Evolutionary conservation across 257 asterid genomes (phyloP).

Genomic region (Solanum sitiens): DNA sequence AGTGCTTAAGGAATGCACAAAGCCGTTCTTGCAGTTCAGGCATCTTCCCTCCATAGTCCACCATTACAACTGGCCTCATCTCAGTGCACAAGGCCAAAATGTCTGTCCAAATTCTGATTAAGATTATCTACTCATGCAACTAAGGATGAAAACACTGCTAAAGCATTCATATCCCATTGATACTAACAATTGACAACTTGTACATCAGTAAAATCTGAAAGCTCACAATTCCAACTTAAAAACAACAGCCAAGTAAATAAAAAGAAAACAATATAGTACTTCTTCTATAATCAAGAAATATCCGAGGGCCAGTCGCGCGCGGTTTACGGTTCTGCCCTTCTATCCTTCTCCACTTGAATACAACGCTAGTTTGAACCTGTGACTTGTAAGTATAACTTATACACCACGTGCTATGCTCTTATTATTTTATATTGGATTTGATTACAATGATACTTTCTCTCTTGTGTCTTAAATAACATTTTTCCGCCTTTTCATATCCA

Average conservation of each 20-base stretch:
- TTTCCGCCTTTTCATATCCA: not conserved
- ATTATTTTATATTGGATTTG: not conserved
- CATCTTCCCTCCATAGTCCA: constrained; percentile 95
- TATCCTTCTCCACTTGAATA: not conserved
- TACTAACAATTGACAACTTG: not conserved
- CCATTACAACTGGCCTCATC: constrained; percentile 86
- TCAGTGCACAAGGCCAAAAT: constrained; percentile 62
- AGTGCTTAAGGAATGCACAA: constrained; percentile 44
- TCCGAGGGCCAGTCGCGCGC: not conserved
- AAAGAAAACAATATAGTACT: not conserved
- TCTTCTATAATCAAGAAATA: not conserved
- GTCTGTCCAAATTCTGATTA: constrained; percentile 25
- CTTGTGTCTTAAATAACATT: not conserved
- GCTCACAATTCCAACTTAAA: not conserved
- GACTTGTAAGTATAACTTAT: not conserved
- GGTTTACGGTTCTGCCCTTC: not conserved
- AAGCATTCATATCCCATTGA: not conserved
- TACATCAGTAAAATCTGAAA: not conserved
- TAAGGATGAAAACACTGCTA: not conserved
- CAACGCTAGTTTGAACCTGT: not conserved
- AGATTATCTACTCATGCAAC: not conserved
- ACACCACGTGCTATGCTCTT: not conserved
- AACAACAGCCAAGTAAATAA: not conserved
- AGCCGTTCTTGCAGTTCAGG: constrained; percentile 76
- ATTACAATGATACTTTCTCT: not conserved